Evolutionary conservation across 371 early-diverging fungal species (phyloP).

Genomic region (Rhizopus arrhizus): DNA sequence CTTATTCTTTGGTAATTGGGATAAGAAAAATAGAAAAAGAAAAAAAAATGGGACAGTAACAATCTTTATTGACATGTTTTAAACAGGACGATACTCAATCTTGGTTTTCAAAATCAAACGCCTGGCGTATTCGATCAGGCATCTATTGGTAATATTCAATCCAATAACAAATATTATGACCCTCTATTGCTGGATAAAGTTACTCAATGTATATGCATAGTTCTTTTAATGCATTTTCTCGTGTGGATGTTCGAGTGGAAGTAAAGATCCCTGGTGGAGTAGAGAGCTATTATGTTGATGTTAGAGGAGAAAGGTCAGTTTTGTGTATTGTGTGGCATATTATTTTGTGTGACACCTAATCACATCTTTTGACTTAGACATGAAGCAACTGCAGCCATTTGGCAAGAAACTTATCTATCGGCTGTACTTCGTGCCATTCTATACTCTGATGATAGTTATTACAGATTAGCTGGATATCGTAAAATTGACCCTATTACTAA

Average conservation of each 20-base stretch:
- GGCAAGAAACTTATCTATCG: constrained; percentile 90
- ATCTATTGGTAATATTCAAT: constrained; percentile 58
- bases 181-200: too few relatives aligned
- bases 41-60: too few relatives aligned
- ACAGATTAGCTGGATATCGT: constrained; percentile 76
- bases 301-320: constrained; percentile 68
- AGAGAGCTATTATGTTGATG: constrained; percentile 86
- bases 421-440: constrained; percentile 87
- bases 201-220: constrained; percentile 35
- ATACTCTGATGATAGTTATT: constrained; percentile 81
- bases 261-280: constrained; percentile 97
- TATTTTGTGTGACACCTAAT: too few relatives aligned
- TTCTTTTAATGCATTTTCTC: constrained; percentile 95
- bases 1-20: constrained; percentile 78
- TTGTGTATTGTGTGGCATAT: background rate
- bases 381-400: constrained; percentile 80
- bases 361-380: constrained; percentile 29
- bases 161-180: too few relatives aligned
- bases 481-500: constrained; percentile 82
- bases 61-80: too few relatives aligned
- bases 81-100: constrained; percentile 68
- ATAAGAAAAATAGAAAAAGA: background rate
- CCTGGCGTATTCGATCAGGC: constrained; percentile 74
- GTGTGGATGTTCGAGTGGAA: constrained; percentile 95
- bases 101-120: constrained; percentile 73